Conservation (phyloP, 495 filamentous ascomycete genomes). For the Lophium mytilinum region DNA sequence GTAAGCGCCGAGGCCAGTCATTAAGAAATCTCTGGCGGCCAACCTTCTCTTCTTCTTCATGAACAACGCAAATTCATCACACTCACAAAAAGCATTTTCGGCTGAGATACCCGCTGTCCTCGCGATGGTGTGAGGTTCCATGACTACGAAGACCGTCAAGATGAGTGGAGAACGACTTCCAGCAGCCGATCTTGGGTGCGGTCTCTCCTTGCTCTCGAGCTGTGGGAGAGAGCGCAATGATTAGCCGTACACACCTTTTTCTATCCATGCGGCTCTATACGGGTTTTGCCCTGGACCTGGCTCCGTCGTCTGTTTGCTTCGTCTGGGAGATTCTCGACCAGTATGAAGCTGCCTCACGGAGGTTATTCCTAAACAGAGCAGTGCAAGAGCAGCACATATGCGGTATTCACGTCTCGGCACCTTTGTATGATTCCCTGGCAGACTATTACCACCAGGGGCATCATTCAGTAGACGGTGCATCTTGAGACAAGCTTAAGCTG, state of each 20-base stretch:
- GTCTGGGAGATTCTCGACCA: no score
- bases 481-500: no score
- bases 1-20: slow-evolving; percentile 1
- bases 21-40: slow-evolving; percentile 10
- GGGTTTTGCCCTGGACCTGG: no score
- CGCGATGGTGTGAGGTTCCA: slow-evolving; percentile 23
- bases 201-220: slow-evolving; percentile 25
- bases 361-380: no score
- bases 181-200: slow-evolving; percentile 31
- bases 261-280: no score
- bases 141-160: slow-evolving; percentile 30
- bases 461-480: no score
- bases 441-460: no score
- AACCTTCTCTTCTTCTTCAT: slow-evolving; percentile 35
- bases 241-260: slow-evolving; percentile 24
- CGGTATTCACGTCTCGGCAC: no score
- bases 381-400: no score
- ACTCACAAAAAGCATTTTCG: slow-evolving; percentile 31
- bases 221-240: slow-evolving; percentile 32
- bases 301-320: no score
- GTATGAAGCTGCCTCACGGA: no score
- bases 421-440: no score
- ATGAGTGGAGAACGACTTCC: slow-evolving; percentile 26
- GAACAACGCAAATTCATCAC: slow-evolving; percentile 29
- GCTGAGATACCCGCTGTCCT: slow-evolving; percentile 21